Base-by-base conservation (phyloP, 768 basidiomycete species). In the Leccinum sublutescens region DNA sequence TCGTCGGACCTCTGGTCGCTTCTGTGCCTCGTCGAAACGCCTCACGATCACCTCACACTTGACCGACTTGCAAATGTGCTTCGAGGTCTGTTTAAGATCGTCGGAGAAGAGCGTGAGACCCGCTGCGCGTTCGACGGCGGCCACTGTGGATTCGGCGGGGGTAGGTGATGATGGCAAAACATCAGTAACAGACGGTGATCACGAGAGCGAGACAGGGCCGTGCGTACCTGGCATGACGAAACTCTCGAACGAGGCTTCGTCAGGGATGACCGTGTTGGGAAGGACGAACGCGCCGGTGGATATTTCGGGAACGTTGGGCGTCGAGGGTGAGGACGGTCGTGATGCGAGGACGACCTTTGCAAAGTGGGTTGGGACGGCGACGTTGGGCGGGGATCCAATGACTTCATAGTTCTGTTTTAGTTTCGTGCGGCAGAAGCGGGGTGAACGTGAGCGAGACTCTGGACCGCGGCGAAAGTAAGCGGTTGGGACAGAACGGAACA, bases 361-460 rank as follows among this genome's bases (percentile, higher is more conserved):
- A 71, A 98, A 98, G 71, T 99, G 97, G 5, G 97, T 98, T 2
- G 97, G 97, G 17, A 99, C 97, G 52, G 91, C 80, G 59, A 98
- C 79, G 67, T 90, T 93, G 11, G 95, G 93, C 11, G 94, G 93
- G 17, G 82, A 82, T 0, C 97, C 97, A 64, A 99, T 98, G 47
- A 99, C 89, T 80, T 99, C 96, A 71, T 98, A 86, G 3, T 83
- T 87, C 94, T 98, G 34, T 48, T 43, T 36, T 45, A 45, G n/a
- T 45, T 45, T 40, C n/a, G 40, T 10, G 19, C 5, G 8, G 15
- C 10, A n/a, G 40, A n/a, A 40, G 9, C 11, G 33, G 33, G 4
- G 12, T n/a, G 8, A 7, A 5, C 14, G 3, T 29, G 25, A 48
- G 23, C 8, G 49, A n/a, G 40, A 43, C 10, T 58, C 21, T 43